Conservation (phyloP, 83 land plant genomes). For the Picea abies region DNA sequence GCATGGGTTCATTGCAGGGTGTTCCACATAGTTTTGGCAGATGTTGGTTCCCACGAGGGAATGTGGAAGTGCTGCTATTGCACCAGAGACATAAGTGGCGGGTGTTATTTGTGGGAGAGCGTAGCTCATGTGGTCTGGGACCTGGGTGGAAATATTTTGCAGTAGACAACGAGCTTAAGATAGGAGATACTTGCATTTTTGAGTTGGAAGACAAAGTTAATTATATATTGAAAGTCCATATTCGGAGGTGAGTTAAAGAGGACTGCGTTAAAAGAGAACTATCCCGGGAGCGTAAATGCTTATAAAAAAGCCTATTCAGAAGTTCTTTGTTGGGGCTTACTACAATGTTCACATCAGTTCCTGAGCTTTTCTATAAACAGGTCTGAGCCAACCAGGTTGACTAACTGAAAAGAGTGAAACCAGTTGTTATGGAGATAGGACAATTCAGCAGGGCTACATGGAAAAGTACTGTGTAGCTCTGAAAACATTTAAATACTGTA, state of each 20-base stretch:
- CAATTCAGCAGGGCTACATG: too few species aligned
- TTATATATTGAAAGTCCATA: neutral
- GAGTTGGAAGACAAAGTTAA: neutral
- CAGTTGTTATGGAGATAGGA: too few species aligned
- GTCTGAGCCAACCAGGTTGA: too few species aligned
- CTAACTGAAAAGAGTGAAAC: too few species aligned
- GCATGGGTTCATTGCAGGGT: neutral
- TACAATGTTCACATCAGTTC: too few species aligned
- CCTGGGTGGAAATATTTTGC: neutral
- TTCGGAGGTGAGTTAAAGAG: neutral
- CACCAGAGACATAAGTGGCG: neutral
- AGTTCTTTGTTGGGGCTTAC: too few species aligned
- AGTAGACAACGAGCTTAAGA: neutral
- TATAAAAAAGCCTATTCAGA: too few species aligned
- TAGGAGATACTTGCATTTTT: conserved; percentile 4
- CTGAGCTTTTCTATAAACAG: too few species aligned
- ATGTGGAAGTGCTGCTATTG: neutral
- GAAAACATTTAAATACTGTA: too few species aligned
- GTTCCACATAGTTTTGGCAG: neutral
- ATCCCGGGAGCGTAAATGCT: too few species aligned
- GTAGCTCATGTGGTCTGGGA: neutral
- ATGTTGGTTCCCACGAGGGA: neutral
- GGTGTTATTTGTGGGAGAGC: neutral
- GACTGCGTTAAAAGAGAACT: too few species aligned
- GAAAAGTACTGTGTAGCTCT: too few species aligned